Evolutionary conservation across 2,329 filamentous ascomycete species (phyloP).

Genomic region (Dryadomyces sulphureus): DNA sequence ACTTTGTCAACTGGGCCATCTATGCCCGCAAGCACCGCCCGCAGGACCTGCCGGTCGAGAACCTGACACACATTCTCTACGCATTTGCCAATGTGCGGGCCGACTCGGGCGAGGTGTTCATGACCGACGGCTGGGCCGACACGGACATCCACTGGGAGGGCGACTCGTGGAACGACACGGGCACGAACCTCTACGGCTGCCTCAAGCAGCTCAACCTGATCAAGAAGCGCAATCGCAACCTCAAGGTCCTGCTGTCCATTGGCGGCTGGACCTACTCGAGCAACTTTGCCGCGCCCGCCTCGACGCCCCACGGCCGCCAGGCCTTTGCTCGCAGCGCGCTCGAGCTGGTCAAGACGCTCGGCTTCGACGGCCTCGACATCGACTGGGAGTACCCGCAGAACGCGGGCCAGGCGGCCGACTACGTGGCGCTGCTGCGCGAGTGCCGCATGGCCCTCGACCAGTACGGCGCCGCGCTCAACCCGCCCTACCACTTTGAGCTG

Average conservation of each 20-base stretch:
- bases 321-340: constrained; percentile 63
- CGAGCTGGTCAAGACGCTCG: constrained; percentile 61
- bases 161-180: constrained; percentile 56
- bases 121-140: constrained; percentile 51
- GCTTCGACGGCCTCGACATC: constrained; percentile 46
- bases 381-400: constrained; percentile 55
- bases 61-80: constrained; percentile 81
- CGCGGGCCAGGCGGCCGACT: constrained; percentile 37
- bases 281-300: constrained; percentile 67
- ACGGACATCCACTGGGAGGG: constrained; percentile 59
- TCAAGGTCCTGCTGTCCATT: constrained; percentile 76
- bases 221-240: constrained; percentile 65
- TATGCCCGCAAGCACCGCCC: constrained; percentile 78
- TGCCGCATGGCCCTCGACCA: constrained; percentile 43
- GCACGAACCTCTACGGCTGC: constrained; percentile 76
- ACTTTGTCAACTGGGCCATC: constrained; percentile 73
- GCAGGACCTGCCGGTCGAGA: constrained; percentile 64
- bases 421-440: constrained; percentile 42
- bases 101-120: constrained; percentile 62
- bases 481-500: constrained; percentile 42
- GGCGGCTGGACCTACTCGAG: constrained; percentile 86
- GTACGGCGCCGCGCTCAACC: constrained; percentile 30
- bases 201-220: constrained; percentile 77
- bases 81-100: constrained; percentile 75
- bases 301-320: constrained; percentile 51